These are phyloP conservation scores for Bipolaris oryzae DNA, from an alignment of 2,329 filamentous ascomycete genomes.

Conservation along the genomic window DNA sequence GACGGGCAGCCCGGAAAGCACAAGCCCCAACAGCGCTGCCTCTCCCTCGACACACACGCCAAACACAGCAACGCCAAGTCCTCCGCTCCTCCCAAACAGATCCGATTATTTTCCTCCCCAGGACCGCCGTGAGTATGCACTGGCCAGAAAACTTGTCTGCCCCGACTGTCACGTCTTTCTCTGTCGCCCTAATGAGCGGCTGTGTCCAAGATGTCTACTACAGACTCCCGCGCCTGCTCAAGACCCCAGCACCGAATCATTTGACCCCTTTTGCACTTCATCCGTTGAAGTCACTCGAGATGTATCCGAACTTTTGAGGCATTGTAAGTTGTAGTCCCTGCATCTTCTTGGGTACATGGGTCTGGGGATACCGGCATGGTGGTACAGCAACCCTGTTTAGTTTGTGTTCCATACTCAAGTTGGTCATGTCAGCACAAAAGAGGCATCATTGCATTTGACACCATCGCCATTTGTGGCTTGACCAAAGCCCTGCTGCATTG, in stretches of 20 bases:
- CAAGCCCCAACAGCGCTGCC: conserved; percentile 38
- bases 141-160: conserved; percentile 34
- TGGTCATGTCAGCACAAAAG: not conserved
- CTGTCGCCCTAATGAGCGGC: conserved; percentile 36
- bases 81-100: conserved; percentile 24
- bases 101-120: conserved; percentile 29
- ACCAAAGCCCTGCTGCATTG: not conserved
- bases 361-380: conserved; percentile 18
- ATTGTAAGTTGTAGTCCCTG: conserved; percentile 41
- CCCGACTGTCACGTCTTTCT: conserved; percentile 39
- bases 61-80: conserved; percentile 42
- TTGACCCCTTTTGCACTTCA: conserved; percentile 44
- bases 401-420: not conserved
- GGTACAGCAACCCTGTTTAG: conserved; percentile 8
- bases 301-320: conserved; percentile 42
- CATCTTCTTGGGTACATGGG: conserved; percentile 2
- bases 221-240: conserved; percentile 27
- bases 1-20: conserved; percentile 25
- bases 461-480: not conserved
- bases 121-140: conserved; percentile 18
- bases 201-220: conserved; percentile 39
- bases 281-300: conserved; percentile 35
- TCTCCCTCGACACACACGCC: conserved; percentile 37
- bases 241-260: conserved; percentile 34
- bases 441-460: not conserved